Evolutionary conservation across 306 rosid species (phyloP).

Genomic region (Canavalia ensiformis): DNA sequence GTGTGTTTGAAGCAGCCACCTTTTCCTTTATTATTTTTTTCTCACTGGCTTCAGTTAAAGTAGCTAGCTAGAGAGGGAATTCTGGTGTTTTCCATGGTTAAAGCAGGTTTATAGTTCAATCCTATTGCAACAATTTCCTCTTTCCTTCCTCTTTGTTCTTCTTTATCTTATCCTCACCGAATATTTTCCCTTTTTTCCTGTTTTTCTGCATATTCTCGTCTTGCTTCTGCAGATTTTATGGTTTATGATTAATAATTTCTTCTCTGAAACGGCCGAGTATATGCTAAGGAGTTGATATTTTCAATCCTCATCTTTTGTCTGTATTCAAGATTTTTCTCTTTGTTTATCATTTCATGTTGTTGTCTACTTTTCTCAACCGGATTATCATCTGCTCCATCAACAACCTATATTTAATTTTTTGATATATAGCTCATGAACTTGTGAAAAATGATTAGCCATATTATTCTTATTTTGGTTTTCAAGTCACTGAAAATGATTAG

Average conservation of each 20-base stretch:
- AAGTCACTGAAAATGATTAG: conserved; percentile 27
- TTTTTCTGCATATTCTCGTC: conserved; percentile 51
- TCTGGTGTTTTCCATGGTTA: conserved; percentile 67
- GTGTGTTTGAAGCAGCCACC: conserved; percentile 61
- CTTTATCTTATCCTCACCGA: conserved; percentile 15
- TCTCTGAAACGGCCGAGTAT: not conserved
- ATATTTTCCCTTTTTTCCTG: conserved; percentile 17
- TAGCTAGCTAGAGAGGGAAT: conserved; percentile 43
- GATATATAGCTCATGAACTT: conserved; percentile 10
- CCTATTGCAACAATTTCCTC: conserved; percentile 57
- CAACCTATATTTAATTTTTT: conserved; percentile 19
- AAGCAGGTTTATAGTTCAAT: conserved; percentile 75
- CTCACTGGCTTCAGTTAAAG: conserved; percentile 76
- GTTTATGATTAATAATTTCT: conserved; percentile 39
- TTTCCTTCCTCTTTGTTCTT: conserved; percentile 45
- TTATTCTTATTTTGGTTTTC: conserved; percentile 26
- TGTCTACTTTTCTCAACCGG: conserved; percentile 42
- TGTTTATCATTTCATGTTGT: not conserved
- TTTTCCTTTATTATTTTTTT: conserved; percentile 58
- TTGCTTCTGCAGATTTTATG: conserved; percentile 44
- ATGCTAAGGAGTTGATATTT: conserved; percentile 29
- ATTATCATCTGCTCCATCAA: conserved; percentile 29
- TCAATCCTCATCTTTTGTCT: conserved; percentile 16
- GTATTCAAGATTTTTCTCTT: conserved; percentile 20
- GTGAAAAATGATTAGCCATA: conserved; percentile 37